phyloP scores from a whole-genome alignment of 208 protist genomes.

The Angomonas deanei region DNA sequence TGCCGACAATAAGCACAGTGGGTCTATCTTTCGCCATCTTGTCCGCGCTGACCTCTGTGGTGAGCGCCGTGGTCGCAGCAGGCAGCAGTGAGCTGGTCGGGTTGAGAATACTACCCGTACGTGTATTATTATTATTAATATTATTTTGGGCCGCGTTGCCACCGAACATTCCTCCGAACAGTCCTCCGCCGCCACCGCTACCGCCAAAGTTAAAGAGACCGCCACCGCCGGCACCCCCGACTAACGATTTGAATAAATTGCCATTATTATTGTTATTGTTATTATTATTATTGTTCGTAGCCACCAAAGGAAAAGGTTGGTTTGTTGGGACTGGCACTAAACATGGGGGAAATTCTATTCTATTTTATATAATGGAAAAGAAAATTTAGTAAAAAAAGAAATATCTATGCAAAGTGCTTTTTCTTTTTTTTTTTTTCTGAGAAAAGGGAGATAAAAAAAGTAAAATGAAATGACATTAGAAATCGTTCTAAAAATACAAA shows the following conservation, averaged over 20 bases:
- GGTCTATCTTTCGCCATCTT: background rate
- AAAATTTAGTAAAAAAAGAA: background rate
- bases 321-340: background rate
- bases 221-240: background rate
- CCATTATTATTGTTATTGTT: background rate
- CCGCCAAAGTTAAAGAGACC: background rate
- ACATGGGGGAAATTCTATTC: background rate
- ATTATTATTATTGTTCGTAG: background rate
- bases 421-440: background rate
- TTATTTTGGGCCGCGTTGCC: no score
- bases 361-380: background rate
- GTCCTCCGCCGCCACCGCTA: background rate
- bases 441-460: background rate
- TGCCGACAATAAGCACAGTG: constrained; percentile 18
- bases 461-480: constrained; percentile 3
- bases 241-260: background rate
- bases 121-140: background rate
- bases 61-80: background rate
- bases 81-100: background rate
- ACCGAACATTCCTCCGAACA: no score
- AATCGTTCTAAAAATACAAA: constrained; percentile 1
- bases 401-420: background rate
- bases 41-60: no score
- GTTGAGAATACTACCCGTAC: background rate
- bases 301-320: background rate